Evolutionary conservation across 306 rosid species (phyloP), one percentile per base, ranked within the genome.

Genomic region (Quercus mongolica): DNA sequence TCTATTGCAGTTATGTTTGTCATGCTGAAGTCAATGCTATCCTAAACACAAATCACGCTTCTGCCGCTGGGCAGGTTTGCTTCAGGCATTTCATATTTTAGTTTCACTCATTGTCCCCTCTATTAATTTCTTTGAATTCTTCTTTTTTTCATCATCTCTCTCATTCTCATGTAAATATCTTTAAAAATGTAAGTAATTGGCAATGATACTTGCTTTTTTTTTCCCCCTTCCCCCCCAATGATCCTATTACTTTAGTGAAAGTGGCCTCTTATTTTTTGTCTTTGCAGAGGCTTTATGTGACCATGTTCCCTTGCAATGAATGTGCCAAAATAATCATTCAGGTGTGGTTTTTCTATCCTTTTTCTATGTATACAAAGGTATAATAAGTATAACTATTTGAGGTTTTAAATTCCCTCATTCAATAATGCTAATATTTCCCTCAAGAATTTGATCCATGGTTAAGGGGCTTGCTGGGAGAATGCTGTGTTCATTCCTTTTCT

Each of bases 21-120:
- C 99, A 95, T 76, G 97, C 99, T 57, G 99, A 95, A 88, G 97
- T 95, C 59, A 95, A 92, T 79, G 98, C 98, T 65, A 89, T 91
- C 86, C 91, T 95, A 65, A 95, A 95, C 86, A 95, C 93, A 17
- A 95, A 93, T 83, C 97, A 92, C n/a, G 97, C 99, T 75, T 92
- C 99, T 49, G 94, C 97, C 69, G 92, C 94, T 35, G 97, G 99
- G 83, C 99, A 95, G 91, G 97, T 92, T 74, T 75, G 87, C 85
- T 68, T 79, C 56, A 19, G 30, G 20, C 38, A 70, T 65, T 57
- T 1, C 23, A 10, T 57, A 7, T 57, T 20, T 57, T 61, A 17
- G 61, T 59, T 54, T n/a, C 52, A 3, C 61, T 28, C 52, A 13
- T 3, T 49, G 10, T 52, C 74, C 35, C n/a, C 46, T 49, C 0